A percentile compares a stretch with the other conserved stretches of the same genome.
phyloP scores from a whole-genome alignment of 2,329 filamentous ascomycete species.

The Thielaviopsis musarum region DNA sequence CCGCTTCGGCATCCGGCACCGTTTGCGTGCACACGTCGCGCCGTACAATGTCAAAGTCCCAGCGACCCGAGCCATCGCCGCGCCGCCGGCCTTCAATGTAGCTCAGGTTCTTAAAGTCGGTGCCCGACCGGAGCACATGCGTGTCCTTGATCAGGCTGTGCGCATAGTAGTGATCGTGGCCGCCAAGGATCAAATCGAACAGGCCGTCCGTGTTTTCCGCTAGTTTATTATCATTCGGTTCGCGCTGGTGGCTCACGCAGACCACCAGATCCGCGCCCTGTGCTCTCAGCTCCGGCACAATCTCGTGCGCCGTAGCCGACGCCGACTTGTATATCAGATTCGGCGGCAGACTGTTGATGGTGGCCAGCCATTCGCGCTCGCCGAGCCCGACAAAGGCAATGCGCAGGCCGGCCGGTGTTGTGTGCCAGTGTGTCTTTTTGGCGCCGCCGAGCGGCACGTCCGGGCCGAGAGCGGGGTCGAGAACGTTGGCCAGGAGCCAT shows the following conservation, averaged over 20 bases:
- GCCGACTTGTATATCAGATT: slow-evolving; percentile 70
- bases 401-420: slow-evolving; percentile 68
- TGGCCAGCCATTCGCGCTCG: slow-evolving; percentile 77
- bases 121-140: slow-evolving; percentile 74
- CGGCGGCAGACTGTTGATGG: slow-evolving; percentile 72
- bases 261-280: slow-evolving; percentile 72
- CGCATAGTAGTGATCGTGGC: slow-evolving; percentile 79
- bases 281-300: slow-evolving; percentile 54
- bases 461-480: slow-evolving; percentile 67
- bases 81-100: slow-evolving; percentile 56
- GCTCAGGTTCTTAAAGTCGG: slow-evolving; percentile 82
- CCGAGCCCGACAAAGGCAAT: slow-evolving; percentile 73
- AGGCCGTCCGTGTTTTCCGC: slow-evolving; percentile 55
- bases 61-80: slow-evolving; percentile 28
- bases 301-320: slow-evolving; percentile 54
- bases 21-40: slow-evolving; percentile 58
- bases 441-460: slow-evolving; percentile 60
- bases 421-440: slow-evolving; percentile 58
- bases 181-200: slow-evolving; percentile 74
- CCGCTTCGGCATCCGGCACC: slow-evolving; percentile 17
- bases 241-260: slow-evolving; percentile 68
- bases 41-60: slow-evolving; percentile 65
- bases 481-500: slow-evolving; percentile 77
- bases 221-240: slow-evolving; percentile 79
- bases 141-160: slow-evolving; percentile 63